Evolutionary conservation across 345 rosid genomes (phyloP).

Genomic region (Boechera retrofracta): DNA sequence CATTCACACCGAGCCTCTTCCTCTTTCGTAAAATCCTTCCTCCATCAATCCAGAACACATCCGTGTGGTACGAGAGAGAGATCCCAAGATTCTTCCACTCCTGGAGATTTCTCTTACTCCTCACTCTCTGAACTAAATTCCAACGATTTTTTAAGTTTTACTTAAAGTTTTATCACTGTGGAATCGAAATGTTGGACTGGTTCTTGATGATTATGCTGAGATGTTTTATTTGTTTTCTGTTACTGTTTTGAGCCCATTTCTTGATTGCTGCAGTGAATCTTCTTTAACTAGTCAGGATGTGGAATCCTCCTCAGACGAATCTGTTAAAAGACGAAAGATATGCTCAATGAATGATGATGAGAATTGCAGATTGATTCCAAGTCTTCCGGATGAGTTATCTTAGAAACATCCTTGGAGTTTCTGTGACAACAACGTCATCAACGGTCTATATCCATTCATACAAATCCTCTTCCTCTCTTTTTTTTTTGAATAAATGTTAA

Average conservation of each 20-base stretch:
- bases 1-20: not conserved
- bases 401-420: not conserved
- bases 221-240: not conserved
- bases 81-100: too few species aligned
- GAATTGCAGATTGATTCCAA: slow-evolving; percentile 61
- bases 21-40: too few species aligned
- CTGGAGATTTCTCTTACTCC: too few species aligned
- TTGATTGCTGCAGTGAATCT: slow-evolving; percentile 18
- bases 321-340: slow-evolving; percentile 43
- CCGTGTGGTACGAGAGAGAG: too few species aligned
- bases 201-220: not conserved
- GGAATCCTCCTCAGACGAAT: slow-evolving; percentile 14
- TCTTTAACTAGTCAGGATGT: slow-evolving; percentile 12
- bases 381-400: slow-evolving; percentile 69
- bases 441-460: too few species aligned
- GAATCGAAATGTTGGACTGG: not conserved
- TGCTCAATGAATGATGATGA: slow-evolving; percentile 45
- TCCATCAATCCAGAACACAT: too few species aligned
- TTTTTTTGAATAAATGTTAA: too few species aligned
- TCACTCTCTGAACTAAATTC: too few species aligned
- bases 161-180: slow-evolving; percentile 1
- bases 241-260: not conserved
- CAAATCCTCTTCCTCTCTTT: too few species aligned
- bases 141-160: not conserved
- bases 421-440: too few species aligned